Conservation (phyloP, 345 rosid species). For the Stellera chamaejasme region DNA sequence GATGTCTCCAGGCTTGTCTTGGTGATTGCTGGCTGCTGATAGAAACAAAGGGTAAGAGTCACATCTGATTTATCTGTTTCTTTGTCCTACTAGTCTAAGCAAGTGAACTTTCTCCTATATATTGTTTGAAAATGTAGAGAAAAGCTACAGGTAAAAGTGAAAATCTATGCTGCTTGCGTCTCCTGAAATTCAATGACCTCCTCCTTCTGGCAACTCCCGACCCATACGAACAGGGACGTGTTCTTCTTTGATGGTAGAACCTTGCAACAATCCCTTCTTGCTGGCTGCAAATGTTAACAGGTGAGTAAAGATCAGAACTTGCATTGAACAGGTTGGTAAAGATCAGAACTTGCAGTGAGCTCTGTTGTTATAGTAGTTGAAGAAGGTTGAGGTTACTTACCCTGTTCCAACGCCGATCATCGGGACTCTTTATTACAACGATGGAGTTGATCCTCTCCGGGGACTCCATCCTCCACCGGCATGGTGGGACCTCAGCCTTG, state of each 20-base stretch:
- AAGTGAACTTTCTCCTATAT: slow-evolving; percentile 5
- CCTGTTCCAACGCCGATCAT: slow-evolving; percentile 58
- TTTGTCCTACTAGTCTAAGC: not conserved
- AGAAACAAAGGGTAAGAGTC: not conserved
- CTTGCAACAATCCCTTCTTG: slow-evolving; percentile 81
- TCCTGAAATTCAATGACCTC: slow-evolving; percentile 47
- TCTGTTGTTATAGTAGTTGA: not conserved
- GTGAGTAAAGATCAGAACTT: not conserved
- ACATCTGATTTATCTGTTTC: slow-evolving; percentile 8
- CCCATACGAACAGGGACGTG: slow-evolving; percentile 52
- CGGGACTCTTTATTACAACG: slow-evolving; percentile 58
- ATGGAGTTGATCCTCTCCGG: slow-evolving; percentile 45
- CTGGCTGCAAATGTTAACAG: slow-evolving; percentile 38
- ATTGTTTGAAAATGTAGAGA: not conserved
- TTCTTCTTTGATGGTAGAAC: slow-evolving; percentile 48
- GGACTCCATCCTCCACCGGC: slow-evolving; percentile 66
- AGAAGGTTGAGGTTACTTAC: slow-evolving; percentile 18
- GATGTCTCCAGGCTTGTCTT: not conserved
- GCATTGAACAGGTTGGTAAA: not conserved
- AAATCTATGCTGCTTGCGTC: not conserved
- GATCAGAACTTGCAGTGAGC: not conserved
- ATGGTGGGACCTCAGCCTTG: slow-evolving; percentile 30
- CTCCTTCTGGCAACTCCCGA: slow-evolving; percentile 54
- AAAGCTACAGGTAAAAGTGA: slow-evolving; percentile 1
- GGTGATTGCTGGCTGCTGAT: not conserved